phyloP scores from a whole-genome alignment of 495 filamentous ascomycete species.

The Xylaria bambusicola region DNA sequence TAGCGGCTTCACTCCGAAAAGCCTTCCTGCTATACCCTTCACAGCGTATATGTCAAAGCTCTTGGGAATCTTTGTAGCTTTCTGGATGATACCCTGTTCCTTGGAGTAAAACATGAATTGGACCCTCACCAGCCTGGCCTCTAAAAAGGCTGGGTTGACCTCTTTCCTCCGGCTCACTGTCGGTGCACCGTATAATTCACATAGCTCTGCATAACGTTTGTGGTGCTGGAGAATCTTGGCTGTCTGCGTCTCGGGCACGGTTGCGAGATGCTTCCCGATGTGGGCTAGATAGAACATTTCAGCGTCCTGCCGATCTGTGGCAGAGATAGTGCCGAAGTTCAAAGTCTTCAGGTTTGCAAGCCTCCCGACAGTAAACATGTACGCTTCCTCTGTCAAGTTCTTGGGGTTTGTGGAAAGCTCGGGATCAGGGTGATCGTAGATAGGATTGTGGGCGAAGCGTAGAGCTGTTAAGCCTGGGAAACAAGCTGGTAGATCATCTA shows the following conservation, averaged over 20 bases:
- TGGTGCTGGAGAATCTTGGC: conserved; percentile 58
- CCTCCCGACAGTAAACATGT: conserved; percentile 85
- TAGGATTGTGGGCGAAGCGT: conserved; percentile 80
- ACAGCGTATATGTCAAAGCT: conserved; percentile 77
- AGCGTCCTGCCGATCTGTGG: conserved; percentile 75
- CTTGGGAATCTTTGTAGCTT: conserved; percentile 65
- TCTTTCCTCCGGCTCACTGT: conserved; percentile 51
- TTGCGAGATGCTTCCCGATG: conserved; percentile 73
- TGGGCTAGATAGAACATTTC: conserved; percentile 89
- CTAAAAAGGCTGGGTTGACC: conserved; percentile 68
- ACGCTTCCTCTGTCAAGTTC: conserved; percentile 64
- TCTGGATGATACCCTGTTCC: conserved; percentile 18
- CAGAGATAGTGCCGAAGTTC: conserved; percentile 76
- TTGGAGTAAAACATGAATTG: conserved; percentile 53
- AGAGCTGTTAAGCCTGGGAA: conserved; percentile 75
- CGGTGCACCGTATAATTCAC: conserved; percentile 69
- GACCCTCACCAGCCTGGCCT: conserved; percentile 69
- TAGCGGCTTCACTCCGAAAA: conserved; percentile 67
- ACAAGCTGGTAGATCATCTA: conserved; percentile 62
- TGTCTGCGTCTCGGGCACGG: conserved; percentile 56
- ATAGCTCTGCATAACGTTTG: conserved; percentile 71
- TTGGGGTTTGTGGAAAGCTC: conserved; percentile 39
- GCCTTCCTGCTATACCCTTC: conserved; percentile 71
- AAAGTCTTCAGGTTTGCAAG: conserved; percentile 65
- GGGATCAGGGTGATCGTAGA: conserved; percentile 63